Base-by-base conservation (phyloP, 805 yeast species). In the Candida insectorum region DNA sequence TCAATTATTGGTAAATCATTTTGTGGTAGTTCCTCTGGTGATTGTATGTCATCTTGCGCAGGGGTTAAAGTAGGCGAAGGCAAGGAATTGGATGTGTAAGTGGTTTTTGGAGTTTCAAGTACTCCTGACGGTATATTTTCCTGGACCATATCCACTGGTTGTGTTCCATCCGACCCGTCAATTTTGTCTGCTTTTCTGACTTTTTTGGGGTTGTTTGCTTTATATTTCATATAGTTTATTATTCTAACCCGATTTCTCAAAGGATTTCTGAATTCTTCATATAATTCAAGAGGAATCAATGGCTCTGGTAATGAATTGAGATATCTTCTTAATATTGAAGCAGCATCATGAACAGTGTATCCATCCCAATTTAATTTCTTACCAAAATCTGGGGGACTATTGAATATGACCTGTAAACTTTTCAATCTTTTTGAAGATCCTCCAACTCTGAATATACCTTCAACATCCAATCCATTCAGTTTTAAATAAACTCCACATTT, bases 341-440 rank as follows among this genome's bases (percentile, higher is more conserved):
- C 95, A 1, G 96, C 97, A 58, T 93, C 99, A 61, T 93, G 98
- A 9, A 91, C 97, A 1, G 88, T 86, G 60, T 78, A 93, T 0
- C 95, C 91, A 30, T 85, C 88, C 98, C 97, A 93, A 45, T 75
- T 76, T 28, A 89, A 71, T 45, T 82, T 83, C 31, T 87, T 76
- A 12, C 98, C 99, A 54, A 83, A 93, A 39, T 77, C 79, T 0
- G 98, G 97, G 2, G 96, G 87, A 2, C 84, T 62, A 35, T 89
- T 85, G 64, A 93, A 93, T 10, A 81, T 69, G 24, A 75, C 71
- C 56, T 93, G 97, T 24, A 93, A 68, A 45, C 86, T 89, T 47
- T 86, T 85, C 23, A 93, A 81, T 35, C 98, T 72, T 51, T 87
- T 84, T 19, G 86, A 79, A 11, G 95, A 82, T 3, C 98, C 98